A percentile compares a stretch with the other conserved stretches of the same genome.
phyloP scores from a whole-genome alignment of 768 basidiomycete species.

The Clitopilus hobsonii region DNA sequence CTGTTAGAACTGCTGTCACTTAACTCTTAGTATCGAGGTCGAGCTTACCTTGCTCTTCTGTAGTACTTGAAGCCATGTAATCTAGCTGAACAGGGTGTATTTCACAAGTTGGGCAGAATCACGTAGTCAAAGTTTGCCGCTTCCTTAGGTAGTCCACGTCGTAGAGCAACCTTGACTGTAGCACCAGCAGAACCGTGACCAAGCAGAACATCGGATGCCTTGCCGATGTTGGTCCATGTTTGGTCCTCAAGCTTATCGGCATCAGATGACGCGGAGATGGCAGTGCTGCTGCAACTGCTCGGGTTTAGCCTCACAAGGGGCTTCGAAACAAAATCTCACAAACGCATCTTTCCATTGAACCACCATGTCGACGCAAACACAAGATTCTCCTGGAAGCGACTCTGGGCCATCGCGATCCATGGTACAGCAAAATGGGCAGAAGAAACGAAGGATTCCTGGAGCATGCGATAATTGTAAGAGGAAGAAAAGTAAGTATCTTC shows the following conservation, averaged over 20 bases:
- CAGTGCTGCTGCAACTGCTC: neutral
- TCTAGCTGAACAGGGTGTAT: too few relatives aligned
- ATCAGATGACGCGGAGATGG: neutral
- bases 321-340: neutral
- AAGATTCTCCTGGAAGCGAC: neutral
- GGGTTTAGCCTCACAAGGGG: neutral
- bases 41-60: too few relatives aligned
- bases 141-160: too few relatives aligned
- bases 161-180: too few relatives aligned
- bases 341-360: neutral
- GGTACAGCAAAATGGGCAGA: constrained; percentile 15
- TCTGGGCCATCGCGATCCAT: neutral
- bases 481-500: constrained; percentile 54
- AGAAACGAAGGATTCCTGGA: constrained; percentile 57
- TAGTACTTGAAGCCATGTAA: too few relatives aligned
- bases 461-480: constrained; percentile 72
- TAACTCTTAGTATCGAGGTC: too few relatives aligned
- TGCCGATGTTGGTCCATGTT: neutral
- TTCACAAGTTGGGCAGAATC: too few relatives aligned
- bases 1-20: too few relatives aligned
- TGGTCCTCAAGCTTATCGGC: neutral
- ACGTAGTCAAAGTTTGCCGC: too few relatives aligned
- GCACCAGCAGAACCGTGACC: neutral
- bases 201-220: neutral
- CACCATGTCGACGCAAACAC: neutral